Evolutionary conservation across 2,329 filamentous ascomycete species (phyloP).

Genomic region (Ophiocordyceps camponoti-floridani): DNA sequence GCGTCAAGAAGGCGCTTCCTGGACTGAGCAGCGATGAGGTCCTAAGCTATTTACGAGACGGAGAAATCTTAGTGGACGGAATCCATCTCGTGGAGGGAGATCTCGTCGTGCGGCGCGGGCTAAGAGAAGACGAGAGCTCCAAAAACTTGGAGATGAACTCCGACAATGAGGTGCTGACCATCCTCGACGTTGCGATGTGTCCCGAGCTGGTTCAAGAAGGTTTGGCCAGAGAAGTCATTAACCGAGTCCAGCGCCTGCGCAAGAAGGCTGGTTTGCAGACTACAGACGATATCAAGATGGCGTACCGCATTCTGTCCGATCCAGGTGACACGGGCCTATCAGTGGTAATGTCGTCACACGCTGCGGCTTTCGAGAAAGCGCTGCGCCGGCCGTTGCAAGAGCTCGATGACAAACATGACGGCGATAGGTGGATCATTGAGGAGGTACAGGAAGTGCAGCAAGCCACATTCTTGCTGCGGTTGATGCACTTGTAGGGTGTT

Average conservation of each 20-base stretch:
- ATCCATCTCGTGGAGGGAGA: conserved; percentile 72
- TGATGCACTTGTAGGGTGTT: conserved; percentile 49
- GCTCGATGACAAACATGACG: conserved; percentile 7
- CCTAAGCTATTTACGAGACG: conserved; percentile 55
- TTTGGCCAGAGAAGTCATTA: conserved; percentile 79
- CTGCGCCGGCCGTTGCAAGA: conserved; percentile 57
- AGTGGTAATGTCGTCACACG: conserved; percentile 51
- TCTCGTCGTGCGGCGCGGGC: conserved; percentile 55
- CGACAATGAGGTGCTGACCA: conserved; percentile 76
- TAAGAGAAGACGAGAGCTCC: conserved; percentile 54
- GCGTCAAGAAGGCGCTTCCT: conserved; percentile 81
- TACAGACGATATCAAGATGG: conserved; percentile 92
- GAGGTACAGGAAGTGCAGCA: conserved; percentile 79
- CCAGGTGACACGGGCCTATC: conserved; percentile 59
- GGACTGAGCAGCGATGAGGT: conserved; percentile 63
- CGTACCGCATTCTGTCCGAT: conserved; percentile 67
- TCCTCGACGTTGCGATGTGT: conserved; percentile 70
- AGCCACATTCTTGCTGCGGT: conserved; percentile 58
- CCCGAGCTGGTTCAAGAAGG: conserved; percentile 79
- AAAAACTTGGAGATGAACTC: conserved; percentile 73
- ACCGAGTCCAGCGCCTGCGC: conserved; percentile 76
- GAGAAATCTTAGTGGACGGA: conserved; percentile 66
- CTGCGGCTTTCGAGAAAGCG: conserved; percentile 54
- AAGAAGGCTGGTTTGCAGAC: conserved; percentile 86
- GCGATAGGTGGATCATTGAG: conserved; percentile 43